Percentiles rank a stretch among this genome's conserved stretches.
phyloP scores from a whole-genome alignment of 805 yeast genomes.

The Pichia heedii region DNA sequence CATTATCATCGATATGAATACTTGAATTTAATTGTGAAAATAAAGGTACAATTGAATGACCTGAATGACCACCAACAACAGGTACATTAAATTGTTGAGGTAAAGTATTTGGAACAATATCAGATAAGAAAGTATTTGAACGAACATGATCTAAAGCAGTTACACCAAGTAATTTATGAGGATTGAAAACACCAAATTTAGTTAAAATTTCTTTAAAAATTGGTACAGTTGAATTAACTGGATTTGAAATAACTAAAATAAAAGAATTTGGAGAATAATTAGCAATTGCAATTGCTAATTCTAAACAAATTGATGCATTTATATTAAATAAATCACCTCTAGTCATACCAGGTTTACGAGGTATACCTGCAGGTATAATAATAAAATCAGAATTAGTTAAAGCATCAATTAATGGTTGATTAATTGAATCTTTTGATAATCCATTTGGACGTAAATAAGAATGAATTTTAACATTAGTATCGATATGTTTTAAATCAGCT shows the following conservation, averaged over 20 bases:
- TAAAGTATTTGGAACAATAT: conserved; percentile 34
- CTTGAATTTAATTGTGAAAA: conserved; percentile 38
- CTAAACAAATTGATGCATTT: conserved; percentile 62
- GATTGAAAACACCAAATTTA: conserved; percentile 57
- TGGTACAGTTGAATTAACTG: conserved; percentile 90
- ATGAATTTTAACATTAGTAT: conserved; percentile 37
- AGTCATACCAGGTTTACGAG: conserved; percentile 59
- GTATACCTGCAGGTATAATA: conserved; percentile 53
- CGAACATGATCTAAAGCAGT: conserved; percentile 84
- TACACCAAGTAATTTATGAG: conserved; percentile 74
- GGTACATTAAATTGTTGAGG: conserved; percentile 53
- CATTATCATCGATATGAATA: too few species aligned
- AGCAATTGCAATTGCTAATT: conserved; percentile 69
- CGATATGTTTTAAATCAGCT: conserved; percentile 45
- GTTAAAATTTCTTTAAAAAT: conserved; percentile 74
- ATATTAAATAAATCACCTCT: conserved; percentile 54
- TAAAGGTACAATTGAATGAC: conserved; percentile 87
- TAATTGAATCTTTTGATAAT: conserved; percentile 20
- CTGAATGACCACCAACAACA: conserved; percentile 93
- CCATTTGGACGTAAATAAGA: conserved; percentile 31
- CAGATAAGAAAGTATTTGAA: conserved; percentile 67
- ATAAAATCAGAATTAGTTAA: conserved; percentile 40
- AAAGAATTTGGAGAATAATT: conserved; percentile 63
- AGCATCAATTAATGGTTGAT: conserved; percentile 29
- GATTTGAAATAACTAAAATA: conserved; percentile 80